phyloP scores from a whole-genome alignment of 768 basidiomycete species.

The Agrocybe chaxingu region DNA sequence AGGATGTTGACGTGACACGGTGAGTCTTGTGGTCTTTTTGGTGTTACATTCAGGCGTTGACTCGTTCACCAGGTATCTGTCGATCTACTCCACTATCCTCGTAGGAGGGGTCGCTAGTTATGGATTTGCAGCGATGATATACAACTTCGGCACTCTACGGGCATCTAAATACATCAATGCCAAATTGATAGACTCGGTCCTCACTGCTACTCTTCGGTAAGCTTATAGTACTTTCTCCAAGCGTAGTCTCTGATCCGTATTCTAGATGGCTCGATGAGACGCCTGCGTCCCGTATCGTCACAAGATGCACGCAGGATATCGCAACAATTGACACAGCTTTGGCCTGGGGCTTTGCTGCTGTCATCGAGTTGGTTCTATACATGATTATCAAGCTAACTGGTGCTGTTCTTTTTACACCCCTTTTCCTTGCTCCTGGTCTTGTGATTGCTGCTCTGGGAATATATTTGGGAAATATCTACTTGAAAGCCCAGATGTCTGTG shows the following conservation, averaged over 20 bases:
- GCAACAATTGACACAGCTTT: conserved; percentile 49
- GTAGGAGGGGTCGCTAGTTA: conserved; percentile 22
- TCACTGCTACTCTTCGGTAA: conserved; percentile 61
- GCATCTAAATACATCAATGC: conserved; percentile 55
- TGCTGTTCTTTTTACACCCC: conserved; percentile 41
- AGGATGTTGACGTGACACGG: conserved; percentile 32
- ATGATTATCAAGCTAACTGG: conserved; percentile 43
- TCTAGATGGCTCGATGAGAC: conserved; percentile 48
- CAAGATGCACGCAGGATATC: conserved; percentile 68
- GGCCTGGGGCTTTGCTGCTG: conserved; percentile 21
- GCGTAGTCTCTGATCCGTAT: background rate
- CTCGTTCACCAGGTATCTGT: conserved; percentile 40
- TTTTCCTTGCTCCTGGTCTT: conserved; percentile 45
- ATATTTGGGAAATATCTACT: conserved; percentile 40
- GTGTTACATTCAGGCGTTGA: background rate
- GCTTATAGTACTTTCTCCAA: conserved; percentile 1
- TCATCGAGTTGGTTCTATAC: conserved; percentile 26
- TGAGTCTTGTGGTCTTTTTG: conserved; percentile 23
- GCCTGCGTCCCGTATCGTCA: conserved; percentile 51
- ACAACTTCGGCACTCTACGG: conserved; percentile 44
- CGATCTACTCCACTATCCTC: conserved; percentile 15
- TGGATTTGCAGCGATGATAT: conserved; percentile 31
- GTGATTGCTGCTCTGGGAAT: conserved; percentile 39
- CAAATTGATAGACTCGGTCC: conserved; percentile 46
- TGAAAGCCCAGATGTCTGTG: conserved; percentile 44